phyloP scores from a whole-genome alignment of 2,329 filamentous ascomycete genomes.

The Colletotrichum lindemuthianum region DNA sequence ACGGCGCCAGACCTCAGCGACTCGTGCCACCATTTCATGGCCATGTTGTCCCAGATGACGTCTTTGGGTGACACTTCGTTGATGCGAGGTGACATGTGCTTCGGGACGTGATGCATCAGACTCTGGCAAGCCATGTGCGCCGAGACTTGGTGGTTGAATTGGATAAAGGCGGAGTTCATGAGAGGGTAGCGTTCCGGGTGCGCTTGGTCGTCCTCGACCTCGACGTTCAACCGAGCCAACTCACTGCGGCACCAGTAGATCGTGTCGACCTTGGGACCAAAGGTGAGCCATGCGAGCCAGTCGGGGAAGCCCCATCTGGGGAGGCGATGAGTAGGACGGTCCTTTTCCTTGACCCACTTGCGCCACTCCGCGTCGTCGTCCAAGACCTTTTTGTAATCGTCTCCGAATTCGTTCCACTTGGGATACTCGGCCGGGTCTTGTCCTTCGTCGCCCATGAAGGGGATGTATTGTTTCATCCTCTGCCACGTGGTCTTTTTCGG shows the following conservation, averaged over 20 bases:
- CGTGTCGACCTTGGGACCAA: slow-evolving; percentile 91
- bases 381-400: slow-evolving; percentile 56
- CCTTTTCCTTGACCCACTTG: slow-evolving; percentile 81
- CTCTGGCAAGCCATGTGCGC: slow-evolving; percentile 98
- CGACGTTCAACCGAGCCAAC: slow-evolving; percentile 85
- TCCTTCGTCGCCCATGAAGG: slow-evolving; percentile 56
- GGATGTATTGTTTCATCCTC: slow-evolving; percentile 59
- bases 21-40: slow-evolving; percentile 91
- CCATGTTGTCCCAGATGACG: slow-evolving; percentile 98
- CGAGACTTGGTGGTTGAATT: slow-evolving; percentile 97
- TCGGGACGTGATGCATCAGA: slow-evolving; percentile 88
- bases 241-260: slow-evolving; percentile 92
- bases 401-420: slow-evolving; percentile 70
- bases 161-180: slow-evolving; percentile 97
- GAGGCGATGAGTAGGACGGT: slow-evolving; percentile 86
- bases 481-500: slow-evolving; percentile 60
- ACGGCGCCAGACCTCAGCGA: slow-evolving; percentile 79
- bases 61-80: slow-evolving; percentile 95
- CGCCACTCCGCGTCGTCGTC: slow-evolving; percentile 78
- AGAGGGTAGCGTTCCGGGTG: slow-evolving; percentile 86
- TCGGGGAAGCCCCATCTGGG: slow-evolving; percentile 65
- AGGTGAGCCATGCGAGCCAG: slow-evolving; percentile 82
- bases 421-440: slow-evolving; percentile 64
- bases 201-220: slow-evolving; percentile 91
- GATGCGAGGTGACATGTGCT: slow-evolving; percentile 90